Percentiles rank a stretch among this genome's conserved stretches.
phyloP scores from a whole-genome alignment of 2,329 filamentous ascomycete species.

The Xylariaceae sp. region DNA sequence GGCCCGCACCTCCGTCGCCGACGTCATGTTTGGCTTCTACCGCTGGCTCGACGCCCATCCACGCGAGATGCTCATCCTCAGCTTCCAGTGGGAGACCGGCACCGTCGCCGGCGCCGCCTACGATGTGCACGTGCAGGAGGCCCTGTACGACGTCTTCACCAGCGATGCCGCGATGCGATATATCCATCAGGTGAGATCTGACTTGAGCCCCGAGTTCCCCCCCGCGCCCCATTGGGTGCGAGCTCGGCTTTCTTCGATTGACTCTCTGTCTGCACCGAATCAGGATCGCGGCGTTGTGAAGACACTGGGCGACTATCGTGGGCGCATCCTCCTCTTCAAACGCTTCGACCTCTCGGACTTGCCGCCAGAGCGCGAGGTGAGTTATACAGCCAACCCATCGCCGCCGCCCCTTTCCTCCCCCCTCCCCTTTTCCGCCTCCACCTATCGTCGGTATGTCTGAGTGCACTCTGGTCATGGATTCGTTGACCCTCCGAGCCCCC shows the following conservation, averaged over 20 bases:
- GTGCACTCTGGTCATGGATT: too few species aligned
- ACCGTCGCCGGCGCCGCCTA: conserved; percentile 25
- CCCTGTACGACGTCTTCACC: conserved; percentile 31
- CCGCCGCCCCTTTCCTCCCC: too few species aligned
- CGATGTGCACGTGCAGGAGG: conserved; percentile 28
- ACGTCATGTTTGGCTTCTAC: conserved; percentile 40
- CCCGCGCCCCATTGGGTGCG: too few species aligned
- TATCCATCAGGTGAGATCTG: conserved; percentile 22
- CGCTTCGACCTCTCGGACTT: conserved; percentile 34
- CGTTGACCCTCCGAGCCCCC: too few species aligned
- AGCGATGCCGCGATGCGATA: conserved; percentile 30
- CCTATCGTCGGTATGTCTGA: too few species aligned
- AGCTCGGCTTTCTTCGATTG: too few species aligned
- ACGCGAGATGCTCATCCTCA: conserved; percentile 37
- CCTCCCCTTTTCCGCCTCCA: too few species aligned
- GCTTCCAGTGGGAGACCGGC: conserved; percentile 37
- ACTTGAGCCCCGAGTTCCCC: too few species aligned
- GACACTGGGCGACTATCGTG: conserved; percentile 14
- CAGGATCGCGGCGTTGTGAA: conserved; percentile 5
- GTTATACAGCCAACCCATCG: too few species aligned
- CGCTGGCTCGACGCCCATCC: conserved; percentile 39
- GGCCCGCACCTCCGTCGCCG: conserved; percentile 33
- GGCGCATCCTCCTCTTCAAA: conserved; percentile 32
- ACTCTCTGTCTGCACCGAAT: too few species aligned
- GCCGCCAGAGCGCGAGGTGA: conserved; percentile 22